Conservation (phyloP, 176 grass and related monocot species). For the Zea mays region DNA sequence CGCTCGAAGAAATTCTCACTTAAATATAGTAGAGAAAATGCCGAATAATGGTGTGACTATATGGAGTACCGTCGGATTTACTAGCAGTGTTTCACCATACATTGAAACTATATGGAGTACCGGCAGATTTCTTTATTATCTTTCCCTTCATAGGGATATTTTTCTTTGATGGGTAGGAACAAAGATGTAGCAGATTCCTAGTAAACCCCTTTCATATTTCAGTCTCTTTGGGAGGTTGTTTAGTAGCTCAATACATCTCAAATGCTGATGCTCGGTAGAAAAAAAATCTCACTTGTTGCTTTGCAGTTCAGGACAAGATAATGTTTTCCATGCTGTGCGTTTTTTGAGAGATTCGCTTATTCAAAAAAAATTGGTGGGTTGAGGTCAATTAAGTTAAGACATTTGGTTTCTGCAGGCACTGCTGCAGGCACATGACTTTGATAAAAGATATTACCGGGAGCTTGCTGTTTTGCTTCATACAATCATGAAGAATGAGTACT, state of each 20-base stretch:
- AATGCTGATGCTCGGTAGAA: background rate
- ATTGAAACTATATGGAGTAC: background rate
- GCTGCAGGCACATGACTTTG: conserved; percentile 84
- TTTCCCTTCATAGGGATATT: background rate
- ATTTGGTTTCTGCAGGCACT: conserved; percentile 85
- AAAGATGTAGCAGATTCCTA: background rate
- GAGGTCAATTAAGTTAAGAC: conserved; percentile 51
- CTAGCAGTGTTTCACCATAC: background rate
- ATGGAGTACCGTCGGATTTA: no score
- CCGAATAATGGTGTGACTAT: no score
- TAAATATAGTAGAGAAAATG: no score
- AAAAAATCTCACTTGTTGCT: background rate
- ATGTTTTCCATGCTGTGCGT: background rate
- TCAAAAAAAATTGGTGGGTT: conserved; percentile 22
- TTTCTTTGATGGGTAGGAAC: background rate
- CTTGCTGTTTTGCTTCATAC: conserved; percentile 67
- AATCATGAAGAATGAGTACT: conserved; percentile 54
- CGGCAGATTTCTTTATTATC: background rate
- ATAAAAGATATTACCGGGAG: conserved; percentile 64
- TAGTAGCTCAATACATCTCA: background rate
- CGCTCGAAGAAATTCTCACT: no score
- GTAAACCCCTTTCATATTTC: background rate
- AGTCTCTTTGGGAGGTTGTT: background rate
- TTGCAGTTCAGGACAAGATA: background rate
- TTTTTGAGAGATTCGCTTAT: conserved; percentile 24